Conservation (phyloP, 805 yeast genomes). For the Candida alai region DNA sequence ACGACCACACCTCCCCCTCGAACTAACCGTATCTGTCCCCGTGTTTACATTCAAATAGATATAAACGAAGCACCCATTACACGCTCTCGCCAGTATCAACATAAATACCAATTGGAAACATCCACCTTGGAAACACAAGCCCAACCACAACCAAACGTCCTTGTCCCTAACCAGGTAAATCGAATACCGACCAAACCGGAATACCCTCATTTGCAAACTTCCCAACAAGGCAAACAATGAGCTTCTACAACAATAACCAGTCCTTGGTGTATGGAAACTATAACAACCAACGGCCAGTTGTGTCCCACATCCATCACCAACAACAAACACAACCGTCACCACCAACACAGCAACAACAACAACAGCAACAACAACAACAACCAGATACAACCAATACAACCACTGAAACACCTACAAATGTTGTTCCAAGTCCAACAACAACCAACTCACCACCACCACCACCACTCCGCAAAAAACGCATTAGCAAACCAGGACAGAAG, state of each 20-base stretch:
- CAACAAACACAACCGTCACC: constrained; percentile 6
- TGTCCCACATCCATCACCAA: constrained; percentile 1
- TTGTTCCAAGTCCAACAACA: not conserved
- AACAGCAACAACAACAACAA: constrained; percentile 4
- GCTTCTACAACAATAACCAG: constrained; percentile 5
- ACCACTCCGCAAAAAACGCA: not conserved
- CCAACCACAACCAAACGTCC: too few relatives aligned
- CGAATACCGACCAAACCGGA: constrained; percentile 5
- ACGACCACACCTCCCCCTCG: too few relatives aligned
- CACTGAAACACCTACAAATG: not conserved
- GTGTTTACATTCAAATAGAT: too few relatives aligned
- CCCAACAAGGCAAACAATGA: constrained; percentile 3
- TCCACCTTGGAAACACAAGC: too few relatives aligned
- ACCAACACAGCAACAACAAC: constrained; percentile 5
- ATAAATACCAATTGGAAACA: too few relatives aligned
- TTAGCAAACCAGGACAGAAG: constrained; percentile 43
- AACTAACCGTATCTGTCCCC: too few relatives aligned
- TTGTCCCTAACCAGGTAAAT: too few relatives aligned
- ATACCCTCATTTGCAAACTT: too few relatives aligned
- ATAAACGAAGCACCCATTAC: too few relatives aligned
- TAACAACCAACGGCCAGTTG: not conserved
- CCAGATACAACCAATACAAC: constrained; percentile 2
- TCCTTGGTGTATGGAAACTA: constrained; percentile 4
- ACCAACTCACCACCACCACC: not conserved
- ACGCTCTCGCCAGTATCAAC: too few relatives aligned